A percentile compares a stretch with the other conserved stretches of the same genome.
phyloP scores from a whole-genome alignment of 2,329 filamentous ascomycete species.

The Cercospora sesami region DNA sequence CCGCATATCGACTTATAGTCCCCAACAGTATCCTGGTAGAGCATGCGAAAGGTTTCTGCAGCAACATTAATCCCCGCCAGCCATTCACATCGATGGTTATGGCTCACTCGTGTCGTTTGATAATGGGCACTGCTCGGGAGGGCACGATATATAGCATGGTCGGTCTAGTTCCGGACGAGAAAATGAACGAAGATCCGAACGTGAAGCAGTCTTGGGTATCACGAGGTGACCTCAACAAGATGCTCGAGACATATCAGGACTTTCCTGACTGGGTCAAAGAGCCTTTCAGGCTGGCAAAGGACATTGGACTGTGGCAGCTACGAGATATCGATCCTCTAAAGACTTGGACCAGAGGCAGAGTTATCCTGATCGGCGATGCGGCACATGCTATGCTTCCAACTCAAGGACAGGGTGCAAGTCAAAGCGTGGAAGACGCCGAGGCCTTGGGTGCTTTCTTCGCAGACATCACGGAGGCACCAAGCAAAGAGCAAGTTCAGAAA shows the following conservation, averaged over 20 bases:
- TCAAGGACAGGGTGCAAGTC: conserved; percentile 47
- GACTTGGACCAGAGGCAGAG: conserved; percentile 38
- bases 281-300: conserved; percentile 37
- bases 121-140: conserved; percentile 50
- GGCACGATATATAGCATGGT: conserved; percentile 46
- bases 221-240: conserved; percentile 39
- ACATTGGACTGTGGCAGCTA: conserved; percentile 50
- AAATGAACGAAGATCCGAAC: conserved; percentile 43
- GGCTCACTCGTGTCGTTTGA: conserved; percentile 41
- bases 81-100: conserved; percentile 51
- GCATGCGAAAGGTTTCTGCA: conserved; percentile 26
- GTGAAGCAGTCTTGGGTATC: conserved; percentile 45
- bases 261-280: conserved; percentile 46
- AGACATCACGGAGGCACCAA: conserved; percentile 23
- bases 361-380: conserved; percentile 42
- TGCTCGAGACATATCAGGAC: conserved; percentile 45
- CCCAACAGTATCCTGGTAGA: conserved; percentile 29
- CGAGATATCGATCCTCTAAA: conserved; percentile 48
- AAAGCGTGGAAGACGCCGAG: conserved; percentile 47
- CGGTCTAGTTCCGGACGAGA: conserved; percentile 48
- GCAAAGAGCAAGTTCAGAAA: conserved; percentile 29
- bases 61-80: conserved; percentile 38
- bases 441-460: conserved; percentile 37
- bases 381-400: conserved; percentile 46
- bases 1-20: conserved; percentile 44